Evolutionary conservation across 331 rosid genomes (phyloP).

Genomic region (Pyrus hybrid): DNA sequence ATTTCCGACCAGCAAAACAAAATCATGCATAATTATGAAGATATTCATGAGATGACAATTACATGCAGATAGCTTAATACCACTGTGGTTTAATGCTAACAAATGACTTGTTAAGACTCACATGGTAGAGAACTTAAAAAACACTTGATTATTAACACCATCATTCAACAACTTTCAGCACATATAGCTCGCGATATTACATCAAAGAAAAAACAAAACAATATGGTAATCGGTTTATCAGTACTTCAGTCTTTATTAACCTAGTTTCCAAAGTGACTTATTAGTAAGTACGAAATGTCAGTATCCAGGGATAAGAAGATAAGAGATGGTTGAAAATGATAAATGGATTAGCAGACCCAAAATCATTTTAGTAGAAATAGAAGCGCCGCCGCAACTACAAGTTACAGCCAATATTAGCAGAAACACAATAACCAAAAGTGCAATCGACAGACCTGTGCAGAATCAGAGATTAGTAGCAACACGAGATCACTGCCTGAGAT

Average conservation of each 20-base stretch:
- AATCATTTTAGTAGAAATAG: neutral
- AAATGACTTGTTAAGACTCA: neutral
- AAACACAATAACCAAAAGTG: neutral
- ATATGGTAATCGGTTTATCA: neutral
- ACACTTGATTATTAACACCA: neutral
- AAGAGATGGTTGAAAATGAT: neutral
- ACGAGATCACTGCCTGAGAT: constrained; percentile 84
- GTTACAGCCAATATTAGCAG: neutral
- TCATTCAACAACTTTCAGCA: neutral
- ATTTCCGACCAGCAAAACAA: neutral
- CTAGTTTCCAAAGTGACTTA: neutral
- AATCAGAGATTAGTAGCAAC: constrained; percentile 82
- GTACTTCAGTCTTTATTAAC: neutral
- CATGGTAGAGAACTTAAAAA: neutral
- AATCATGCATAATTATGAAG: neutral
- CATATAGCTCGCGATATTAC: neutral
- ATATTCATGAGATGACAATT: neutral
- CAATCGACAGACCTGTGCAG: constrained; percentile 75
- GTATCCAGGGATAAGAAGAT: too few relatives aligned
- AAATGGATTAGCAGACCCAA: neutral
- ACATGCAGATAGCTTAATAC: neutral
- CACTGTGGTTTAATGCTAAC: neutral
- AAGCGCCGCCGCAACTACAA: neutral
- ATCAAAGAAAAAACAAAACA: neutral
- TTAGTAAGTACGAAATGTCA: neutral